Percentiles rank a stretch among this genome's conserved stretches.
Conservation (phyloP, 352 stramenopile genomes). For the Phytophthora pini region DNA sequence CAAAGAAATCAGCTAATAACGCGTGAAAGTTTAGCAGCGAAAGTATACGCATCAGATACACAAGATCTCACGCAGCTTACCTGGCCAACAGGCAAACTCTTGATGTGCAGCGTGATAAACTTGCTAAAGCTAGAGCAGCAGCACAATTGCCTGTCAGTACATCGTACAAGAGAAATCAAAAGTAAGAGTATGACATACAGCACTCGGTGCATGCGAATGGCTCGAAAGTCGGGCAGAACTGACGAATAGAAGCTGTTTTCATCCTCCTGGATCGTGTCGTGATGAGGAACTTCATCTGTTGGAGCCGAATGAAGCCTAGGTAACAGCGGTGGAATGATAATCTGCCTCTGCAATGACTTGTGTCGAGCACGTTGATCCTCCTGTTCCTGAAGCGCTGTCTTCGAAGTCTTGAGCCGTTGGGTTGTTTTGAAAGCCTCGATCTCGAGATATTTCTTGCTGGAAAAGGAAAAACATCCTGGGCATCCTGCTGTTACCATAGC, state of each 20-base stretch:
- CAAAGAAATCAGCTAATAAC: constrained; percentile 60
- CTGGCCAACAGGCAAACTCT: constrained; percentile 76
- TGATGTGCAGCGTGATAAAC: constrained; percentile 74
- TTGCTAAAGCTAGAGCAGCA: constrained; percentile 45
- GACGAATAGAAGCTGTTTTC: constrained; percentile 53
- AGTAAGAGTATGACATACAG: constrained; percentile 46
- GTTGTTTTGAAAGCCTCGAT: constrained; percentile 42
- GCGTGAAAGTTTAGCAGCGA: constrained; percentile 2
- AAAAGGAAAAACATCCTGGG: constrained; percentile 75
- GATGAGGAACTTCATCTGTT: not conserved
- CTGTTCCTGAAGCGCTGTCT: constrained; percentile 58
- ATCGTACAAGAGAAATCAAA: not conserved
- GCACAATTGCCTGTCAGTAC: not conserved
- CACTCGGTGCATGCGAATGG: constrained; percentile 62
- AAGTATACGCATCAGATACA: not conserved
- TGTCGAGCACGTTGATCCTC: constrained; percentile 49
- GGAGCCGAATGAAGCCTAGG: constrained; percentile 11
- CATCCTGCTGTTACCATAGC: constrained; percentile 47
- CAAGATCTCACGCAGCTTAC: constrained; percentile 35
- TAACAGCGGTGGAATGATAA: constrained; percentile 47
- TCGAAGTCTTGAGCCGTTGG: constrained; percentile 60
- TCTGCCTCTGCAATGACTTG: constrained; percentile 52
- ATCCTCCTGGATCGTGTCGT: constrained; percentile 9
- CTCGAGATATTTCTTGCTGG: constrained; percentile 39
- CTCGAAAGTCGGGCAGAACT: constrained; percentile 57